Evolutionary conservation across 306 rosid genomes (phyloP).

Genomic region (Carpinus viminea): DNA sequence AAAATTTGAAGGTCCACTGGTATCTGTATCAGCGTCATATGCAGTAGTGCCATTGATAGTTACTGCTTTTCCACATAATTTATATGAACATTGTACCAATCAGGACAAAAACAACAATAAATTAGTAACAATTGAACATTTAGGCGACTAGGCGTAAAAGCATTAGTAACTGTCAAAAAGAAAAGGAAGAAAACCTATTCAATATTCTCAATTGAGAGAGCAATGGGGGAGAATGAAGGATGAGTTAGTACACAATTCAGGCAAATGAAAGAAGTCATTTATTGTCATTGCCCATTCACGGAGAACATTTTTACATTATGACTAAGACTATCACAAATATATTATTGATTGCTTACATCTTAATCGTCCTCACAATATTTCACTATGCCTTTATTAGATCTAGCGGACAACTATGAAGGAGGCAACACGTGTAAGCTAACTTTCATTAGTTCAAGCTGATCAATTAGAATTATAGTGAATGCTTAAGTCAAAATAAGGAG

Average conservation of each 20-base stretch:
- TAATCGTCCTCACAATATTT: neutral
- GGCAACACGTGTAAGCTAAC: neutral
- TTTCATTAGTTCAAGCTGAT: neutral
- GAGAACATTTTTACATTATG: neutral
- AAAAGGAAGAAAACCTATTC: neutral
- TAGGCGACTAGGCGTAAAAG: neutral
- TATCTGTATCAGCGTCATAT: slow-evolving; percentile 22
- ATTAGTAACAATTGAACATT: neutral
- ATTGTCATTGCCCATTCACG: neutral
- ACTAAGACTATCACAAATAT: neutral
- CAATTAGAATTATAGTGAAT: no score
- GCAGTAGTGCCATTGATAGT: slow-evolving; percentile 6
- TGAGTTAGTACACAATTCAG: neutral
- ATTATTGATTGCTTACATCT: neutral
- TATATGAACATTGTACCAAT: slow-evolving; percentile 29
- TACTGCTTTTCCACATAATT: slow-evolving; percentile 39
- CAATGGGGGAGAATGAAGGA: neutral
- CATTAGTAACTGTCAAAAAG: neutral
- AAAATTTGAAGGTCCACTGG: slow-evolving; percentile 21
- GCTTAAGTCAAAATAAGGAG: neutral
- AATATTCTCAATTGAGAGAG: neutral
- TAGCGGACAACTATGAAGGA: neutral
- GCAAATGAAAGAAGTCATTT: neutral
- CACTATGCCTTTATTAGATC: neutral
- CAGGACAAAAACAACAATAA: slow-evolving; percentile 7